A percentile compares a stretch with the other conserved stretches of the same genome.
Conservation (phyloP, 2,329 filamentous ascomycete species). For the Ophiocordyceps camponoti-rufipedis region DNA sequence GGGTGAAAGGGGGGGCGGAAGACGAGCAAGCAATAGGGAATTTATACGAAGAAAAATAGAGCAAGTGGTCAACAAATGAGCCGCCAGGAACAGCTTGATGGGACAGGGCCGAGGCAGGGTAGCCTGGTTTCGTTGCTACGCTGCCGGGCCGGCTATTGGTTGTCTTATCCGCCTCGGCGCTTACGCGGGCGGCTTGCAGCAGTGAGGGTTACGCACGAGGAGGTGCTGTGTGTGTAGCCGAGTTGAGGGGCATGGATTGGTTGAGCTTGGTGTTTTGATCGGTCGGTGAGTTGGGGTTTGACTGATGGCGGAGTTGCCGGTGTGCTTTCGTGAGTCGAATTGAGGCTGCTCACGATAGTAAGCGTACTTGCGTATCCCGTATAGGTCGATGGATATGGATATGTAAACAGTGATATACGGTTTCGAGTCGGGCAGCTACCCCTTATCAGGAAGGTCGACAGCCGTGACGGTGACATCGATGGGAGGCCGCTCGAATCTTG, state of each 20-base stretch:
- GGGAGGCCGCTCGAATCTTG: too few species aligned
- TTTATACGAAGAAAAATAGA: too few species aligned
- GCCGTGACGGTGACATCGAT: background rate
- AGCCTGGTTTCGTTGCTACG: background rate
- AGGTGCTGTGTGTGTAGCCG: background rate
- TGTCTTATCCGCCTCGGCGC: conserved; percentile 8
- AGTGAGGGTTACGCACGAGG: background rate
- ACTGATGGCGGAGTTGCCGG: background rate
- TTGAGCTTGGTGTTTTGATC: background rate
- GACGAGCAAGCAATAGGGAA: too few species aligned
- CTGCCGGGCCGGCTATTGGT: conserved; percentile 1
- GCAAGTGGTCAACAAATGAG: too few species aligned
- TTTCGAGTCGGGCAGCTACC: background rate
- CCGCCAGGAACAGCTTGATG: too few species aligned
- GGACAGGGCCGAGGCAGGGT: background rate
- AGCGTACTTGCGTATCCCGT: background rate
- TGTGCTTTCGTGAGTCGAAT: background rate
- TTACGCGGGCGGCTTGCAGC: conserved; percentile 7
- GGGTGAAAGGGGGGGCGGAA: too few species aligned
- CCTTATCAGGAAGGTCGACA: background rate
- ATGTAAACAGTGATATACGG: background rate
- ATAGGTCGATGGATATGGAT: background rate
- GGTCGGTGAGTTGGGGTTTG: background rate
- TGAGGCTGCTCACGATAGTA: background rate
- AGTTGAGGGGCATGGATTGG: background rate